These are phyloP conservation scores for Annulohypoxylon bovei DNA, from an alignment of 495 filamentous ascomycete genomes.

Conservation along the genomic window DNA sequence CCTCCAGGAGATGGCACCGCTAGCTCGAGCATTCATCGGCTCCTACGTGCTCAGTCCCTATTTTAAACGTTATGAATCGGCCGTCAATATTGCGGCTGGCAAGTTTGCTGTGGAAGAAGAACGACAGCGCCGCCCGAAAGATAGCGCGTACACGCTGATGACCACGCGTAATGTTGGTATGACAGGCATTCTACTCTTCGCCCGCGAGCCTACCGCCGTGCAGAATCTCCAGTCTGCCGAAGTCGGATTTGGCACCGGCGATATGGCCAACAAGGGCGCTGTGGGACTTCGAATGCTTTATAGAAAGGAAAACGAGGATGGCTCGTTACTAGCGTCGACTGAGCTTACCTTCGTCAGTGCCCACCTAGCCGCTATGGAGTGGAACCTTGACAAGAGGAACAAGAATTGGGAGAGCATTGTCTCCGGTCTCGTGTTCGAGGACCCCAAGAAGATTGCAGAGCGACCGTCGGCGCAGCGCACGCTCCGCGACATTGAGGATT, in stretches of 20 bases:
- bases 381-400: slow-evolving; percentile 75
- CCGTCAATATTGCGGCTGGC: slow-evolving; percentile 72
- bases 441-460: slow-evolving; percentile 48
- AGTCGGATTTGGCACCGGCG: slow-evolving; percentile 80
- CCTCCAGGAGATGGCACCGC: slow-evolving; percentile 90
- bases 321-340: slow-evolving; percentile 47
- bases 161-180: slow-evolving; percentile 78
- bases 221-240: slow-evolving; percentile 72
- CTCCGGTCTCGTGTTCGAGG: slow-evolving; percentile 77
- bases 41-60: slow-evolving; percentile 81
- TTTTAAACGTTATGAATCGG: slow-evolving; percentile 70
- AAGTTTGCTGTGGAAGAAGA: slow-evolving; percentile 26
- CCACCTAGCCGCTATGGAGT: slow-evolving; percentile 90
- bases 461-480: slow-evolving; percentile 19
- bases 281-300: slow-evolving; percentile 79
- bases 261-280: slow-evolving; percentile 96
- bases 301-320: slow-evolving; percentile 35
- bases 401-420: slow-evolving; percentile 86
- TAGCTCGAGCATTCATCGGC: slow-evolving; percentile 86
- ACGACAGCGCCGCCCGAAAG: slow-evolving; percentile 31
- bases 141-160: slow-evolving; percentile 59
- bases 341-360: slow-evolving; percentile 85
- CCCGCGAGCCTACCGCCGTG: slow-evolving; percentile 65
- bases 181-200: slow-evolving; percentile 88
- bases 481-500: slow-evolving; percentile 31